phyloP scores from a whole-genome alignment of 2,329 filamentous ascomycete species.

The Alternaria sp. region DNA sequence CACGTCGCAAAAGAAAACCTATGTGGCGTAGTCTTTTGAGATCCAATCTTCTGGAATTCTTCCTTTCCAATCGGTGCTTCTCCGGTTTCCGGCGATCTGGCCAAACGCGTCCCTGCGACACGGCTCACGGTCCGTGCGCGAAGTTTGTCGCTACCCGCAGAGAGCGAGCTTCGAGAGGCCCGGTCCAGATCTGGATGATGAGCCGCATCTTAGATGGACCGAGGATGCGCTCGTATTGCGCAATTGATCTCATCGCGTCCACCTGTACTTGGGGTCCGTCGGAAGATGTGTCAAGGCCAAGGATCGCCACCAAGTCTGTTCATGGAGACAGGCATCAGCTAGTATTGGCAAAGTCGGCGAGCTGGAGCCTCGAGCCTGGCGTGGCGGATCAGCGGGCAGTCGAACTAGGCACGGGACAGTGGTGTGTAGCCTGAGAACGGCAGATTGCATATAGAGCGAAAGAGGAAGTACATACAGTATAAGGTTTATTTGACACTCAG shows the following conservation, averaged over 20 bases:
- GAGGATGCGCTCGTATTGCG: not conserved
- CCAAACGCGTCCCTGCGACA: not conserved
- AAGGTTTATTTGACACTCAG: not conserved
- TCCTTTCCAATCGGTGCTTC: slow-evolving; percentile 3
- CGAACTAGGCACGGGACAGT: not conserved
- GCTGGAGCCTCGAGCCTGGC: not conserved
- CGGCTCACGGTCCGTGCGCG: not conserved
- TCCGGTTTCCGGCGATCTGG: slow-evolving; percentile 1
- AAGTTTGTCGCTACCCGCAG: not conserved
- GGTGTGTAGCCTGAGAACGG: not conserved
- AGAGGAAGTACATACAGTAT: not conserved
- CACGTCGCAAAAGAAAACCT: not conserved
- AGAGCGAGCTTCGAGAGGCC: not conserved
- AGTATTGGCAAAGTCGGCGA: not conserved
- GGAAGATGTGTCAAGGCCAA: not conserved
- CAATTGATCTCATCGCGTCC: not conserved
- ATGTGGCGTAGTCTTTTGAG: not conserved
- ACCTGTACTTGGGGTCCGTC: not conserved
- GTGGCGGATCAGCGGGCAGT: not conserved
- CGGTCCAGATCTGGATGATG: not conserved
- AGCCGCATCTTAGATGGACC: not conserved
- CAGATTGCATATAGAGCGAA: not conserved
- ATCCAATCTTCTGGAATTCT: not conserved
- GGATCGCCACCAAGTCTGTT: not conserved
- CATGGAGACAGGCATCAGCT: not conserved